Evolutionary conservation across 495 filamentous ascomycete genomes (phyloP), one percentile per base, ranked within the genome.

Genomic region (Alectoria sarmentosa): DNA sequence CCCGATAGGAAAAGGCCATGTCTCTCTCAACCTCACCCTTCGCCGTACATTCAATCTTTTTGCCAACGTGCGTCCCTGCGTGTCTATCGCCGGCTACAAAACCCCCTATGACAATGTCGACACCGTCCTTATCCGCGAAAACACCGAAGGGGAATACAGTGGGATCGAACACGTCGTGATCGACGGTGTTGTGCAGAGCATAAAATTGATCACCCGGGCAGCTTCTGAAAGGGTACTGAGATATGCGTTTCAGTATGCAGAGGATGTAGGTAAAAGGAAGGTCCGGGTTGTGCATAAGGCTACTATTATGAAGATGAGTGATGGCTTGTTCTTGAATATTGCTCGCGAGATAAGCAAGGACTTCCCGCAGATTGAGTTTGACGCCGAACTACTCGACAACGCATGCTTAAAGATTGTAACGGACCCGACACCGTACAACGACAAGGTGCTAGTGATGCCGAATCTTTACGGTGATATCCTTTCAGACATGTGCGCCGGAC

Each of bases 271-370:
- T 73, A 89, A 89, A 82, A 89, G 85, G 75, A 96, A 97, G 86
- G 94, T 98, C 66, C 89, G 94, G 67, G 93, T 88, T 46, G 94
- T 98, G 60, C 93, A 98, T 86, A 98, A 98, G 85, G 94, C 93
- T 72, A 98, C 95, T 72, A 98, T 98, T 82, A 98, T 98, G 94
- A 98, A 98, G 87, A 98, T 98, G 95, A 88, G 84, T 77, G 94
- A 98, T 78, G 94, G 94, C 79, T 89, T 98, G 58, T 98, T 98
- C 88, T 82, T 98, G 65, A 88, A 83, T 76, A 88, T 85, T 61
- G 95, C 91, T 70, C 80, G 86, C 39, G 82, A 91, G 34, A 81
- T 98, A 73, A 79, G 90, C 75, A 92, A 96, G 86, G 91, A 97
- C 69, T 98, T 90, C 85, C 92, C 95, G 65, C 81, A 88, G 60